phyloP scores from a whole-genome alignment of 2,329 filamentous ascomycete species.

The Pseudocercospora fuligena region DNA sequence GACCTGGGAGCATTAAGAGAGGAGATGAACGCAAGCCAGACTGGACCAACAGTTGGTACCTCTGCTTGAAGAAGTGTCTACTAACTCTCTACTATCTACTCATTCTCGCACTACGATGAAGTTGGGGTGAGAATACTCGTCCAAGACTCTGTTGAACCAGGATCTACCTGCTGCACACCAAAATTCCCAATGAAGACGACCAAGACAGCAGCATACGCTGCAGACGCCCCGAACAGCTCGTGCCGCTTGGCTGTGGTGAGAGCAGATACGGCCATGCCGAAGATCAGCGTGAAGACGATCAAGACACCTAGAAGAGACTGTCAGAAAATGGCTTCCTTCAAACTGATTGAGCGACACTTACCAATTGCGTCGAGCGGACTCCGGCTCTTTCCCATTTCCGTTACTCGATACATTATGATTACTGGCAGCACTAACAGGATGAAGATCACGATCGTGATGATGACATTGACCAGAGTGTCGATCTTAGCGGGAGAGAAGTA shows the following conservation, averaged over 20 bases:
- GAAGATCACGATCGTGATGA: slow-evolving; percentile 52
- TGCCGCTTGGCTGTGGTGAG: slow-evolving; percentile 33
- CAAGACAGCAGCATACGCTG: slow-evolving; percentile 34
- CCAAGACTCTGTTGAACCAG: not conserved
- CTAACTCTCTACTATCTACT: no score
- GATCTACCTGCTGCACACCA: slow-evolving; percentile 15
- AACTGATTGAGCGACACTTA: slow-evolving; percentile 10
- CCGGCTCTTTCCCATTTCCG: slow-evolving; percentile 32
- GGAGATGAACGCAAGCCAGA: slow-evolving; percentile 9
- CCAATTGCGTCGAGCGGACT: slow-evolving; percentile 48
- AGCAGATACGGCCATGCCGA: slow-evolving; percentile 32
- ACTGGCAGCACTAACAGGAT: slow-evolving; percentile 48
- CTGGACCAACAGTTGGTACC: not conserved
- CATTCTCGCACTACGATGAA: no score
- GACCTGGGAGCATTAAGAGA: not conserved
- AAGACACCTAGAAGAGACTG: slow-evolving; percentile 32
- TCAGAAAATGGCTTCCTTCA: no score
- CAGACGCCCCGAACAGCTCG: slow-evolving; percentile 35
- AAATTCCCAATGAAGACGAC: slow-evolving; percentile 38
- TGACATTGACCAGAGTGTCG: slow-evolving; percentile 46
- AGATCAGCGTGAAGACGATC: slow-evolving; percentile 47
- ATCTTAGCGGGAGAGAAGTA: slow-evolving; percentile 46
- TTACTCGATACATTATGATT: slow-evolving; percentile 47
- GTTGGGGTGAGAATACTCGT: not conserved
- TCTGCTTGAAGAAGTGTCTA: no score